Percentiles rank a stretch among this genome's conserved stretches.
phyloP scores from a whole-genome alignment of 345 rosid genomes.

The Hirschfeldia incana region DNA sequence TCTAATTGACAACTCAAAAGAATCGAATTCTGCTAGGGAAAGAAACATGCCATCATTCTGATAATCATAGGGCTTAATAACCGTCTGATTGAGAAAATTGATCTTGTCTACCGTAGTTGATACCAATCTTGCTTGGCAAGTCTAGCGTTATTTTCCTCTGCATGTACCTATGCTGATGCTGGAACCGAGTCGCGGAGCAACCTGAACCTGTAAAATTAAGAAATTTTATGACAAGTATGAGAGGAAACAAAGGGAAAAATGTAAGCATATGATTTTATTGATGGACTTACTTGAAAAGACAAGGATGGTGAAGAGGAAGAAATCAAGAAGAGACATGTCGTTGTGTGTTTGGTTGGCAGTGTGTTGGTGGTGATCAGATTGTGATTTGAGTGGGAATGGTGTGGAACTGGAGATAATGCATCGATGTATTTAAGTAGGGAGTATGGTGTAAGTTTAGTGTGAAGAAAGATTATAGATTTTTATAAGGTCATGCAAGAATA shows the following conservation, averaged over 20 bases:
- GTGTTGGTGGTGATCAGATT: conserved; percentile 23
- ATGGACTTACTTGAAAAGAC: conserved; percentile 29
- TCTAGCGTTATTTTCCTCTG: no score
- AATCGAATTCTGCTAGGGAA: no score
- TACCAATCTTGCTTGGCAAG: conserved; percentile 34
- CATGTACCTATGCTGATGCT: conserved; percentile 6
- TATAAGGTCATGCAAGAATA: conserved; percentile 39
- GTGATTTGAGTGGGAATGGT: conserved; percentile 28
- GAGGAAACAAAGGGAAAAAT: not conserved
- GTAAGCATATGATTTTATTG: not conserved
- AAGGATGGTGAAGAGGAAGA: conserved; percentile 32
- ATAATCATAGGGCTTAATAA: no score
- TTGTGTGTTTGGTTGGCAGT: conserved; percentile 33
- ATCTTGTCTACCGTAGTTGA: conserved; percentile 43
- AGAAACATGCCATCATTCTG: no score
- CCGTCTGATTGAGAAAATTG: no score
- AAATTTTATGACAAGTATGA: not conserved
- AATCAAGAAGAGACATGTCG: conserved; percentile 33
- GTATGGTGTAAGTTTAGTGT: conserved; percentile 32
- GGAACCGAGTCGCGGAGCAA: conserved; percentile 27
- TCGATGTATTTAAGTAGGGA: conserved; percentile 36
- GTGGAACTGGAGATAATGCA: conserved; percentile 16
- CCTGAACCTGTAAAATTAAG: conserved; percentile 30
- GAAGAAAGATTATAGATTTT: conserved; percentile 13
- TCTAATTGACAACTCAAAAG: no score